Evolutionary conservation across 371 early-diverging fungal species (phyloP).

Genomic region (Mortierella sp.): DNA sequence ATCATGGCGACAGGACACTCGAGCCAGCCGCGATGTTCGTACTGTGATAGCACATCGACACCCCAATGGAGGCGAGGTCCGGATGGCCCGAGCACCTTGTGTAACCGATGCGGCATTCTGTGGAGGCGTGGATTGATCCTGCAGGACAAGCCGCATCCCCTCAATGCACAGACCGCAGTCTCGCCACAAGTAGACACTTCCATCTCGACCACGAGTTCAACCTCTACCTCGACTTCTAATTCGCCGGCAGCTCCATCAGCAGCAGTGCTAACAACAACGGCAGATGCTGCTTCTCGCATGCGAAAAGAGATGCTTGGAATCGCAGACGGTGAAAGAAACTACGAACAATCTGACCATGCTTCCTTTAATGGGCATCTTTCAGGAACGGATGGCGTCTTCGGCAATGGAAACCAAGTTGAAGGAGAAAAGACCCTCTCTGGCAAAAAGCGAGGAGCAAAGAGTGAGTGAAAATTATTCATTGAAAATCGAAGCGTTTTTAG

Average conservation of each 20-base stretch:
- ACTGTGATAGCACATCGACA: conserved; percentile 72
- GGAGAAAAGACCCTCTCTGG: conserved; percentile 1
- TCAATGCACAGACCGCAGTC: neutral
- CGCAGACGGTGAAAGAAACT: neutral
- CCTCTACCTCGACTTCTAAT: too few relatives aligned
- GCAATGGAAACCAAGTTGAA: neutral
- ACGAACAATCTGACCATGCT: neutral
- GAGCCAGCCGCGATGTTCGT: conserved; percentile 58
- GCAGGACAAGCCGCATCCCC: conserved; percentile 19
- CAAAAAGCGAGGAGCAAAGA: conserved; percentile 15
- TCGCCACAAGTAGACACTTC: neutral
- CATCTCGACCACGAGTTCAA: neutral
- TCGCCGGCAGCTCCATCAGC: too few relatives aligned
- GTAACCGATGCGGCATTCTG: conserved; percentile 76
- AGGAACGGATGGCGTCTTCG: too few relatives aligned
- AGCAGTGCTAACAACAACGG: conserved; percentile 41
- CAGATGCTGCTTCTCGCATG: conserved; percentile 31
- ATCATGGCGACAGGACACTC: neutral
- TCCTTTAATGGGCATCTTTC: too few relatives aligned
- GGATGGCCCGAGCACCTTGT: conserved; percentile 73
- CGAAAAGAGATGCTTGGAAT: neutral
- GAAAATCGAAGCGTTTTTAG: too few relatives aligned
- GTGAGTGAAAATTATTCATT: conserved; percentile 8
- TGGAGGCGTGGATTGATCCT: conserved; percentile 67
- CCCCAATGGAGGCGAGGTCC: conserved; percentile 82